Evolutionary conservation across 176 grass and related monocot genomes (phyloP), one percentile per base, ranked within the genome.

Genomic region (Aegilops sharonensis): DNA sequence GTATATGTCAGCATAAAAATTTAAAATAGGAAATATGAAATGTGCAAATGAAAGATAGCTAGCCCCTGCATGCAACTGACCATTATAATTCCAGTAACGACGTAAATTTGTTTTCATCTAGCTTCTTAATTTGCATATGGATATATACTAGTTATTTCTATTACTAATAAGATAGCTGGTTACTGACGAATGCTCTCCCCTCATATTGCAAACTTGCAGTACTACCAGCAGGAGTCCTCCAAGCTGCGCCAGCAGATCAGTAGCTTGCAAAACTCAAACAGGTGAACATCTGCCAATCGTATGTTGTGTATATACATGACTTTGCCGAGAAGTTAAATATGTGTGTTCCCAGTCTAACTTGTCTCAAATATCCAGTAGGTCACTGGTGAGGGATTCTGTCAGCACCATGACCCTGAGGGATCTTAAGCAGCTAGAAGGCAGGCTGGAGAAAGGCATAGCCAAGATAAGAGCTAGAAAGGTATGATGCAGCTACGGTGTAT

Each of bases 401-500:
- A 82, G 89, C 54, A 72, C 88, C 68, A 89, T 88, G 85, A 85
- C 52, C 72, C 59, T 63, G 18, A 92, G 88, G 78, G 97, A 99
- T 37, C 88, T 90, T 68, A 99, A 93, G 80, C 72, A 82, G 79
- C 52, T 92, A 15, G 97, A 99, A 75, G 90, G 24, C 18, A 97
- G 64, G 79, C 71, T 99, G 83, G 92, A 96, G 80, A 86, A 88
- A 89, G 89, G 85, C 47, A 89, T 99, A 85, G 68, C 24, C 65
- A 99, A 99, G 75, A 99, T 99, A 85, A 95, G 97, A 85, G 81
- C 87, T 50, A 94, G 84, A 90, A 99, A 93, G 92, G 97, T 99
- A 96, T 20, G 72, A 6, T 75, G 37, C 8, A 52, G 72, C 50
- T 68, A 20, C 60, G 39, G 12, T 56, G 11, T 64, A 2, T 29